Evolutionary conservation across 768 basidiomycete species (phyloP).

Genomic region (Rickenella mellea): DNA sequence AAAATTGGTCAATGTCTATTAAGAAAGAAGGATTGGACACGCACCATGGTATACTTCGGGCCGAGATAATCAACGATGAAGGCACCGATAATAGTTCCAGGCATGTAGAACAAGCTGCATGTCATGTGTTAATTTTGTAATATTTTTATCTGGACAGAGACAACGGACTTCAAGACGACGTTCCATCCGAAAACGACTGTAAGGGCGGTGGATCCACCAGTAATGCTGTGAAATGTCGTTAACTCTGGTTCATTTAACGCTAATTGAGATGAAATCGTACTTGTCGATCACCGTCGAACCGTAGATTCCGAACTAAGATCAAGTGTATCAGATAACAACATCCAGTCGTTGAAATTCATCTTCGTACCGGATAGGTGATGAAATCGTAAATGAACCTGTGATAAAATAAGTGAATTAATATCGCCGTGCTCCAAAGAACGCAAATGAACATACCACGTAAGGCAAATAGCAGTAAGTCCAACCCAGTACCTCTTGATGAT

Average conservation of each 20-base stretch:
- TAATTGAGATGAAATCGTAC: slow-evolving; percentile 26
- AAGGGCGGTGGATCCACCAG: slow-evolving; percentile 41
- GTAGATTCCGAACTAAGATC: slow-evolving; percentile 64
- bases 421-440: neutral
- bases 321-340: slow-evolving; percentile 2
- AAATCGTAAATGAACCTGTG: slow-evolving; percentile 71
- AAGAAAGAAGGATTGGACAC: neutral
- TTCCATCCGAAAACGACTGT: slow-evolving; percentile 73
- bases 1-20: slow-evolving; percentile 1
- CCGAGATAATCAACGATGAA: slow-evolving; percentile 69
- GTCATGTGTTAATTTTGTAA: slow-evolving; percentile 12
- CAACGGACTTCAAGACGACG: slow-evolving; percentile 67
- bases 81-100: slow-evolving; percentile 62
- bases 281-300: slow-evolving; percentile 65
- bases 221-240: slow-evolving; percentile 41
- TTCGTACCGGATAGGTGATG: slow-evolving; percentile 61
- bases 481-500: slow-evolving; percentile 75
- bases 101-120: slow-evolving; percentile 54
- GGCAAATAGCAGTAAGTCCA: slow-evolving; percentile 61
- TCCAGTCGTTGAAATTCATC: neutral
- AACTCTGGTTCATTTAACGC: neutral
- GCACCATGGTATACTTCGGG: slow-evolving; percentile 68
- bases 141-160: neutral
- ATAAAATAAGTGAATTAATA: neutral
- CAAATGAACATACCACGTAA: slow-evolving; percentile 50